Evolutionary conservation across 305 asterid species (phyloP).

Genomic region (Solanum hybrid): DNA sequence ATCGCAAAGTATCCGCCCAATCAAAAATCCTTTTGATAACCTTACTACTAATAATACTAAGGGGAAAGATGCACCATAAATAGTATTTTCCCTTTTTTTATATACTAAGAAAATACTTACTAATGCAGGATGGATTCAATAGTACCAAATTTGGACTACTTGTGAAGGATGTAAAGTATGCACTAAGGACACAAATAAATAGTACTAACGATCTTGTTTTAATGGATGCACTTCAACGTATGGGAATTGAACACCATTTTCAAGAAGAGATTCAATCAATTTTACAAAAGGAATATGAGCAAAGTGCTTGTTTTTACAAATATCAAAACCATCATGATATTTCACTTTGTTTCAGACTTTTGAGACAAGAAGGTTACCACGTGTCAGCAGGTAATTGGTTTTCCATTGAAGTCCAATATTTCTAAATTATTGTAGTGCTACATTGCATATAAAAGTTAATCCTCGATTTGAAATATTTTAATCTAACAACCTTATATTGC

Average conservation of each 20-base stretch:
- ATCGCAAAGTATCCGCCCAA: too few species aligned
- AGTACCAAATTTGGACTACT: neutral
- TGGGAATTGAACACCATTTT: constrained; percentile 31
- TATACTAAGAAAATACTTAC: neutral
- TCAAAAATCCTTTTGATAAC: neutral
- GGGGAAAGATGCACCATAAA: too few species aligned
- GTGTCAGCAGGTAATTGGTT: constrained; percentile 18
- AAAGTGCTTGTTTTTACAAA: neutral
- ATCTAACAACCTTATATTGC: too few species aligned
- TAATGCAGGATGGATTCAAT: constrained; percentile 12
- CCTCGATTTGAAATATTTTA: too few species aligned
- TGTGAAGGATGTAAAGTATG: constrained; percentile 3
- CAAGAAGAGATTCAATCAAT: constrained; percentile 24
- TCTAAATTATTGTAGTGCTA: too few species aligned
- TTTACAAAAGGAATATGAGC: constrained; percentile 7
- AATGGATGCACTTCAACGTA: constrained; percentile 36
- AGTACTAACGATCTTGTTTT: constrained; percentile 7
- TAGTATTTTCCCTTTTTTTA: too few species aligned
- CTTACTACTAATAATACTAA: neutral
- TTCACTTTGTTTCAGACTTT: constrained; percentile 39
- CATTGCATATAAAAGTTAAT: neutral
- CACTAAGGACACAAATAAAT: neutral
- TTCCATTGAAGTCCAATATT: neutral
- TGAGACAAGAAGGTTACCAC: constrained; percentile 38
- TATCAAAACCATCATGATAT: constrained; percentile 10